Conservation (phyloP, 768 basidiomycete genomes). For the Gymnopilus dilepis region DNA sequence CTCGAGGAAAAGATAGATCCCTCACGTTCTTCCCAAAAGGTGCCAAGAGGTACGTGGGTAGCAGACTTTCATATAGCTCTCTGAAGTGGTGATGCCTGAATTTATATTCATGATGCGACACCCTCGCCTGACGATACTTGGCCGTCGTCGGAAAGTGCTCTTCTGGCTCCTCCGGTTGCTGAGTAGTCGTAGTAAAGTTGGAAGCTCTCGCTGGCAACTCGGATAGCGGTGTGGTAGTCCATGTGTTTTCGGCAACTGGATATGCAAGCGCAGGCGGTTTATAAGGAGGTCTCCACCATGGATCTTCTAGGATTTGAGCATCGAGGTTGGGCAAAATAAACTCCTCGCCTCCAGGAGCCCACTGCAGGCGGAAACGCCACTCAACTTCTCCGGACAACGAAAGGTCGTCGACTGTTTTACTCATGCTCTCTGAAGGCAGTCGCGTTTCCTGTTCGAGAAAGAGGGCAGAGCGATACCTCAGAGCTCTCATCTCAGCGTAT, state of each 20-base stretch:
- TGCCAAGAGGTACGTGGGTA: constrained; percentile 37
- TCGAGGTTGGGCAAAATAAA: constrained; percentile 23
- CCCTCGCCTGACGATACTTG: constrained; percentile 25
- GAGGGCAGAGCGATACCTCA: too few relatives aligned
- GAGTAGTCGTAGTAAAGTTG: background rate
- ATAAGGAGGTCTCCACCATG: constrained; percentile 29
- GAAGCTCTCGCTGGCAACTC: background rate
- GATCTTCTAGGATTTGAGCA: constrained; percentile 11
- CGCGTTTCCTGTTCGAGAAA: constrained; percentile 26
- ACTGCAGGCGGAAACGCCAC: constrained; percentile 53
- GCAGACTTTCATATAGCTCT: constrained; percentile 30
- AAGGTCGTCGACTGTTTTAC: background rate
- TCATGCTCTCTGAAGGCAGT: background rate
- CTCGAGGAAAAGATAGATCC: constrained; percentile 44
- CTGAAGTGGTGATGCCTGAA: constrained; percentile 27
- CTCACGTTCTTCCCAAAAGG: constrained; percentile 30
- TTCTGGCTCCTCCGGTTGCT: constrained; percentile 21
- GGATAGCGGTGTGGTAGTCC: background rate
- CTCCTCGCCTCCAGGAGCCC: constrained; percentile 58
- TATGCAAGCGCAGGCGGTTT: background rate
- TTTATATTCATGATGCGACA: constrained; percentile 32
- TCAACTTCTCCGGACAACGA: constrained; percentile 36
- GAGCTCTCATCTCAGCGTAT: too few relatives aligned
- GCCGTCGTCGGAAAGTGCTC: constrained; percentile 22
- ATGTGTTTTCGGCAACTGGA: background rate